Conservation (phyloP, 208 protist species). For the Acanthamoeba lenticulata region DNA sequence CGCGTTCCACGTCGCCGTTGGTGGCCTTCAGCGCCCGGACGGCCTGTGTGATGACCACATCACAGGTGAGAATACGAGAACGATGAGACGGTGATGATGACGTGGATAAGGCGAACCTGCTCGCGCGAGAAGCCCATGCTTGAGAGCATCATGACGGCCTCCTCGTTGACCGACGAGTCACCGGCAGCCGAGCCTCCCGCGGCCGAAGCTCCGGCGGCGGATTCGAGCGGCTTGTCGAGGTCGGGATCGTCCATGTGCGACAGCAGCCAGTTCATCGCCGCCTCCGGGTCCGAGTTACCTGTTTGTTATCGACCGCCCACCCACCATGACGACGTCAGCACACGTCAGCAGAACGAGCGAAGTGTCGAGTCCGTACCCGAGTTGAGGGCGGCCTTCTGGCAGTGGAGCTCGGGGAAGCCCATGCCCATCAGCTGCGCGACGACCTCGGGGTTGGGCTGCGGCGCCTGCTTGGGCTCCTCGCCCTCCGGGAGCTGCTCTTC, state of each 20-base stretch:
- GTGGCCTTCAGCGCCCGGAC: neutral
- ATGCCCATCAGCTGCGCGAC: constrained; percentile 65
- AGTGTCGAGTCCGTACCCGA: neutral
- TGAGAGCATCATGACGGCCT: constrained; percentile 74
- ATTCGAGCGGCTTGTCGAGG: constrained; percentile 75
- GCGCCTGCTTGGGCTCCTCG: neutral
- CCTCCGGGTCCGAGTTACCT: constrained; percentile 75
- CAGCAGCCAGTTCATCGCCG: constrained; percentile 87
- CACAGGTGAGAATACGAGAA: neutral
- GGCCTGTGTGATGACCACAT: neutral
- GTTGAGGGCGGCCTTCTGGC: constrained; percentile 61
- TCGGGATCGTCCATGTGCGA: constrained; percentile 85
- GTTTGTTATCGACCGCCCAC: neutral
- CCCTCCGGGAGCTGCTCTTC: constrained; percentile 78
- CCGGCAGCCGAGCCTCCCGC: neutral
- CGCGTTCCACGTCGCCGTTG: constrained; percentile 93
- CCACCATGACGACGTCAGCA: neutral
- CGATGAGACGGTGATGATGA: constrained; percentile 86
- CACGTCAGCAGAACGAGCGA: neutral
- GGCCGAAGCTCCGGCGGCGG: neutral
- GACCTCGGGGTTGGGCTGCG: neutral
- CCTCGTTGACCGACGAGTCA: constrained; percentile 7
- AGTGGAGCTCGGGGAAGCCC: constrained; percentile 64
- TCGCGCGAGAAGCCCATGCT: constrained; percentile 82
- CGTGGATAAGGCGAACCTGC: constrained; percentile 85